Evolutionary conservation across 306 rosid genomes (phyloP).

Genomic region (Astragalus glycyphyllos): DNA sequence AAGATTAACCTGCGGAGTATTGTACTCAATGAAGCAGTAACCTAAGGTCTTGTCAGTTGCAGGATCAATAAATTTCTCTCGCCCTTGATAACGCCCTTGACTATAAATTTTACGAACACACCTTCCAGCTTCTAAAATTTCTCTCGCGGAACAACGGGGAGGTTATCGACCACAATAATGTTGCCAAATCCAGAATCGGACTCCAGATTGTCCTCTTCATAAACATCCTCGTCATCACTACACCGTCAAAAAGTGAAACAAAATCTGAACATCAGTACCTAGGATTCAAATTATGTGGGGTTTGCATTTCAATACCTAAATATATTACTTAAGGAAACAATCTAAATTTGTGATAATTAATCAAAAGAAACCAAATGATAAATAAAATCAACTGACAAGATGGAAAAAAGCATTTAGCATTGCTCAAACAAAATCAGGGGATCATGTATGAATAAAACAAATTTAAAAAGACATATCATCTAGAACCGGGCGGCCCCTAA

Average conservation of each 20-base stretch:
- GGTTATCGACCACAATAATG: conserved; percentile 76
- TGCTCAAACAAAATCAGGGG: no score
- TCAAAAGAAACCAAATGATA: conserved; percentile 67
- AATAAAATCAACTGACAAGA: no score
- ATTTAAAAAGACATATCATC: no score
- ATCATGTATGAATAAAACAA: no score
- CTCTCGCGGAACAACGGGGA: conserved; percentile 70
- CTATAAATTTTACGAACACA: conserved; percentile 75
- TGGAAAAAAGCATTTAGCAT: no score
- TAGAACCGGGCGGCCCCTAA: no score
- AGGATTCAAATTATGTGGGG: neutral
- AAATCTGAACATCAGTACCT: neutral
- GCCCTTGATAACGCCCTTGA: conserved; percentile 73
- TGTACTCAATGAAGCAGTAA: conserved; percentile 77
- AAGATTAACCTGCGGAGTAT: conserved; percentile 68
- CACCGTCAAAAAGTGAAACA: neutral
- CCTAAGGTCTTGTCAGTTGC: conserved; percentile 63
- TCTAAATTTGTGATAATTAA: no score
- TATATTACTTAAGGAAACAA: no score
- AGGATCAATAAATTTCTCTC: conserved; percentile 83
- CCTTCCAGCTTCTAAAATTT: conserved; percentile 78
- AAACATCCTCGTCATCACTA: conserved; percentile 75
- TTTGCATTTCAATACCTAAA: conserved; percentile 66
- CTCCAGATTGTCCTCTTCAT: conserved; percentile 61
- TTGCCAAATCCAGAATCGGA: conserved; percentile 72